Evolutionary conservation across 129 eudicot species (phyloP), one percentile per base, ranked within the genome.

Genomic region (Chrysanthemum seticuspe): DNA sequence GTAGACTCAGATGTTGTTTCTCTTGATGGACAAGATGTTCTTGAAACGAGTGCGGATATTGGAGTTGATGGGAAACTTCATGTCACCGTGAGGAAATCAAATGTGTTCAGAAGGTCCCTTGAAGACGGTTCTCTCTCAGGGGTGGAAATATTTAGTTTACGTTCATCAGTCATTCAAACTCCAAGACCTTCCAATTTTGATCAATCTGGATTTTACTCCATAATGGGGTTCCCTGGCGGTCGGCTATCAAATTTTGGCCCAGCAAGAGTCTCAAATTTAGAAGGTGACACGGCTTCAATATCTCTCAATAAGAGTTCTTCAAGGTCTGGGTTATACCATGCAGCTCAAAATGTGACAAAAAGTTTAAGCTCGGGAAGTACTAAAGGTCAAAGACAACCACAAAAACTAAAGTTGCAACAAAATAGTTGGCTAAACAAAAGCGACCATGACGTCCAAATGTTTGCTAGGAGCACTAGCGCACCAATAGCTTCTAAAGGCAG

Each of bases 1-100:
- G 91, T 87, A 0, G 91, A 81, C 12, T 75, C 80, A 1, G 91
- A 87, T 40, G 84, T 87, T 34, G 63, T 87, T 49, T 87, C 91
- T 8, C 80, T 87, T 27, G 84, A 84, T 57, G 89, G 84, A 6
- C 77, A 80, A 13, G 77, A 83, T 16, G 25, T 59, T 2, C 54
- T 87, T 15, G 83, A 87, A 68, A 84, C 92, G 4, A 75, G 48
- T 29, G 79, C 85, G 1, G 79, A 79, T 55, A 29, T 87, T 1
- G 78, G 78, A 5, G 78, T 81, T 0, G 92, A 87, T 48, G 92
- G 92, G 36, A 87, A 79, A 16, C 73, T 87, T 14, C 92, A 81
- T 21, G 92, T 87, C 2, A 76, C 75, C 0, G 85, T 87, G 12
- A 78, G 88, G 61, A 81, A 44, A 66, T 87, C 92, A 3, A 87